Evolutionary conservation across 2,329 filamentous ascomycete genomes (phyloP).

Genomic region (Harringtonia aguacate): DNA sequence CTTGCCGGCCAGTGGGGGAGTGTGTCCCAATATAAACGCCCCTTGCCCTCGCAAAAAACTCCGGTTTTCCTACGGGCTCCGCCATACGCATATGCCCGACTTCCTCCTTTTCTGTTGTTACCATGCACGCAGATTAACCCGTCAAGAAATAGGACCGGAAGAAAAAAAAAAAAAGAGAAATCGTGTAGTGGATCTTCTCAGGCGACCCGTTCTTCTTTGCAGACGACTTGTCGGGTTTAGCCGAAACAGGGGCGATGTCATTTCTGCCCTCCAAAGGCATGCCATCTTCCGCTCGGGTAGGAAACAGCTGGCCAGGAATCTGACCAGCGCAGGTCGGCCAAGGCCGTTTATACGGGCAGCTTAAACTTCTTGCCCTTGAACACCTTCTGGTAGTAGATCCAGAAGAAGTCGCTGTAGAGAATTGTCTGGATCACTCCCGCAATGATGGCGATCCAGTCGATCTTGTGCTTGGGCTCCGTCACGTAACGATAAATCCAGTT

Average conservation of each 20-base stretch:
- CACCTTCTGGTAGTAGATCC: conserved; percentile 97
- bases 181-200: not conserved
- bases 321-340: not conserved
- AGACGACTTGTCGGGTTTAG: too few relatives aligned
- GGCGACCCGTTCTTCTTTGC: too few relatives aligned
- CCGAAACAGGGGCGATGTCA: too few relatives aligned
- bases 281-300: too few relatives aligned
- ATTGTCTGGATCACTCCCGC: conserved; percentile 90
- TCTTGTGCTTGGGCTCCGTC: conserved; percentile 57
- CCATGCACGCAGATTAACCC: too few relatives aligned
- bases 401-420: conserved; percentile 98
- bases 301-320: not conserved
- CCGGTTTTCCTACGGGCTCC: not conserved
- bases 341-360: conserved; percentile 56
- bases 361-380: conserved; percentile 84
- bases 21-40: not conserved
- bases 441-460: conserved; percentile 77
- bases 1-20: too few relatives aligned
- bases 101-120: not conserved
- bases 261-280: too few relatives aligned
- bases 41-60: not conserved
- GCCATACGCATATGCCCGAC: not conserved
- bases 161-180: too few relatives aligned
- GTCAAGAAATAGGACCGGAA: too few relatives aligned
- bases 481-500: conserved; percentile 96